These are phyloP conservation scores for Clonostachys rhizophaga DNA, from an alignment of 2,329 filamentous ascomycete species.

Conservation along the genomic window DNA sequence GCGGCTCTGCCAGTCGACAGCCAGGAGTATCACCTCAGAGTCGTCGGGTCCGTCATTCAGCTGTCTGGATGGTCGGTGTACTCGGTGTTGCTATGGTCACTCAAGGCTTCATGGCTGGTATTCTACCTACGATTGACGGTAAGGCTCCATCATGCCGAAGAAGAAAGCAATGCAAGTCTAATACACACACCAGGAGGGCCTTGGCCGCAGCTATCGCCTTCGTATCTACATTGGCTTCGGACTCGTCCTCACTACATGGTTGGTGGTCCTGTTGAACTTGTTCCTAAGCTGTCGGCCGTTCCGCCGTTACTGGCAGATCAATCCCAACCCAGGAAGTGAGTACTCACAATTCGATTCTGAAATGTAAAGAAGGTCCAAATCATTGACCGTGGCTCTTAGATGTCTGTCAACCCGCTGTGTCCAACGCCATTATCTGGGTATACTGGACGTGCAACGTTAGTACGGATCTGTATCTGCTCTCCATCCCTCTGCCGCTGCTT, in stretches of 20 bases:
- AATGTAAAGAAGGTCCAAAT: neutral
- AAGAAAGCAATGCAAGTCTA: too few relatives aligned
- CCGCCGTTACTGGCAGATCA: constrained; percentile 41
- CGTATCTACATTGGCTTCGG: constrained; percentile 45
- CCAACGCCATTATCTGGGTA: constrained; percentile 7
- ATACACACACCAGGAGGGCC: neutral
- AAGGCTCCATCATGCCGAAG: too few relatives aligned
- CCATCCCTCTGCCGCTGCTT: constrained; percentile 10
- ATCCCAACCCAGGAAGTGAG: constrained; percentile 49
- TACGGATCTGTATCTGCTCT: constrained; percentile 11
- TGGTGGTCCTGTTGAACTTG: constrained; percentile 42
- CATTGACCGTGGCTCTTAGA: constrained; percentile 2
- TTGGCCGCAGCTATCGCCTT: constrained; percentile 20
- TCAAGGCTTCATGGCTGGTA: constrained; percentile 51
- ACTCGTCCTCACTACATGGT: constrained; percentile 41
- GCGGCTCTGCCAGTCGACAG: neutral
- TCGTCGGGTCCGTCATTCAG: constrained; percentile 52
- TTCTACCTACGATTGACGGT: constrained; percentile 50
- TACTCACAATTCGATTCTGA: constrained; percentile 33
- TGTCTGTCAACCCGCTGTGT: constrained; percentile 9
- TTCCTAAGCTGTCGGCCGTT: constrained; percentile 49
- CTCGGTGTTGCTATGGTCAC: constrained; percentile 44
- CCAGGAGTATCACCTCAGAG: constrained; percentile 17
- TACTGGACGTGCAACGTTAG: constrained; percentile 8
- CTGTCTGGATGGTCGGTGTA: constrained; percentile 52